These are phyloP conservation scores for Bimuria novae-zelandiae DNA, from an alignment of 2,329 filamentous ascomycete genomes.

Conservation along the genomic window DNA sequence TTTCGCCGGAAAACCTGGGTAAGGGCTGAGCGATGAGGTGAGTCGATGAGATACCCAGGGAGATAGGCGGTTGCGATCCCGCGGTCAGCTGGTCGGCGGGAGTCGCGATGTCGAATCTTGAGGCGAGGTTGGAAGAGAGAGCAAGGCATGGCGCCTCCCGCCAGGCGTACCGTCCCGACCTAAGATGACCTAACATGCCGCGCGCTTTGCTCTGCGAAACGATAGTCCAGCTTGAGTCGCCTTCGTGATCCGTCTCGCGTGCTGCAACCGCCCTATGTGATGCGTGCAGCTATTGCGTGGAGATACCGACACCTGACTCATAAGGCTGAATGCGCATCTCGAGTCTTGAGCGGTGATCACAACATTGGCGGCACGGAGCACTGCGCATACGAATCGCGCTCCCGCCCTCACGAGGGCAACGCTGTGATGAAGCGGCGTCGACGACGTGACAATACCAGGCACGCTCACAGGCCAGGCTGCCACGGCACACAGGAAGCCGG, in stretches of 20 bases:
- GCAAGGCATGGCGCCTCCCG: slow-evolving; percentile 1
- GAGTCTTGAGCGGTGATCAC: slow-evolving; percentile 28
- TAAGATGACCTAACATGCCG: not conserved
- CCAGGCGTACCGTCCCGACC: not conserved
- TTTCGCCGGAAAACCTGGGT: slow-evolving; percentile 27
- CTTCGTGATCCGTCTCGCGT: slow-evolving; percentile 2
- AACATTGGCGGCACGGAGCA: slow-evolving; percentile 16
- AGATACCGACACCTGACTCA: slow-evolving; percentile 22
- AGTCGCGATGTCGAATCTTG: slow-evolving; percentile 10
- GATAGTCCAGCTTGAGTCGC: not conserved
- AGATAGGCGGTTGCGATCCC: slow-evolving; percentile 15
- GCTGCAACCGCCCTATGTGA: slow-evolving; percentile 2
- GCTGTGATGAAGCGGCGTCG: not conserved
- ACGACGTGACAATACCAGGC: slow-evolving; percentile 16
- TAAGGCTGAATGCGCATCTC: slow-evolving; percentile 38
- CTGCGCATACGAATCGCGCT: not conserved
- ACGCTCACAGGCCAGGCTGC: slow-evolving; percentile 17
- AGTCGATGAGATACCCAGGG: not conserved
- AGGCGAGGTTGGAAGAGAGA: slow-evolving; percentile 7
- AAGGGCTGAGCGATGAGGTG: slow-evolving; percentile 11
- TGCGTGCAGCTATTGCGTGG: not conserved
- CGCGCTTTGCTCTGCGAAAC: not conserved
- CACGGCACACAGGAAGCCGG: slow-evolving; percentile 32
- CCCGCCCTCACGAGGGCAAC: slow-evolving; percentile 8
- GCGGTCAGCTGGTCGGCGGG: slow-evolving; percentile 23